Percentiles rank a stretch among this genome's conserved stretches.
phyloP scores from a whole-genome alignment of 129 eudicot species.

The Escallonia herrerae region DNA sequence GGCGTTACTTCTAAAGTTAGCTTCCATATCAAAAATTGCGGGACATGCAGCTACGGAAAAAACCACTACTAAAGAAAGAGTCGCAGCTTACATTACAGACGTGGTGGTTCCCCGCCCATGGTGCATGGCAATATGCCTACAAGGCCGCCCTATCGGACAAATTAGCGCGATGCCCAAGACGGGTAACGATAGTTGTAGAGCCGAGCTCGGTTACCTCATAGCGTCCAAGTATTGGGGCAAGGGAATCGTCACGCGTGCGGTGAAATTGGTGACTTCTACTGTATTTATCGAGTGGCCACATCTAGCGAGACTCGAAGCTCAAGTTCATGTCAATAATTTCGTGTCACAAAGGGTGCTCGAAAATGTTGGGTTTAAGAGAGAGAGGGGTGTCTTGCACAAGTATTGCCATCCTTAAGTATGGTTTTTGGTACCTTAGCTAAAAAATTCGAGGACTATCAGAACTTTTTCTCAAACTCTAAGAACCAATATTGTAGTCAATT shows the following conservation, averaged over 20 bases:
- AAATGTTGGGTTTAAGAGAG: constrained; percentile 30
- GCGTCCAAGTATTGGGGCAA: constrained; percentile 26
- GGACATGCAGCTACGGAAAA: constrained; percentile 15
- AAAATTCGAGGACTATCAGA: no score
- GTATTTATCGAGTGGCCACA: constrained; percentile 21
- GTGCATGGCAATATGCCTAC: constrained; percentile 19
- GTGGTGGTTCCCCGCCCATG: constrained; percentile 27
- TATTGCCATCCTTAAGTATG: no score
- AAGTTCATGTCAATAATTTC: constrained; percentile 23
- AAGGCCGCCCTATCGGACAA: constrained; percentile 18
- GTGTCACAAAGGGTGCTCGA: constrained; percentile 37
- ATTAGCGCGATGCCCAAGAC: constrained; percentile 17
- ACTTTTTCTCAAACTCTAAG: no score
- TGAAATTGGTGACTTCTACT: constrained; percentile 12
- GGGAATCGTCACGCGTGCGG: constrained; percentile 18
- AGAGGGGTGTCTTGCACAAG: constrained; percentile 33
- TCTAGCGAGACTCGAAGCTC: constrained; percentile 31
- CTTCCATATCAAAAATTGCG: no score
- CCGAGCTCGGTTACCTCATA: constrained; percentile 31
- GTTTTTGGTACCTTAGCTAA: no score
- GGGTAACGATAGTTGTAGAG: constrained; percentile 16
- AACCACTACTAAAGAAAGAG: constrained; percentile 25
- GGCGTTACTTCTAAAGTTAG: no score
- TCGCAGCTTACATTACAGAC: constrained; percentile 15
- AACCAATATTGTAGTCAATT: no score